phyloP scores from a whole-genome alignment of 2,329 filamentous ascomycete species.

The Paecilomyces variotii region DNA sequence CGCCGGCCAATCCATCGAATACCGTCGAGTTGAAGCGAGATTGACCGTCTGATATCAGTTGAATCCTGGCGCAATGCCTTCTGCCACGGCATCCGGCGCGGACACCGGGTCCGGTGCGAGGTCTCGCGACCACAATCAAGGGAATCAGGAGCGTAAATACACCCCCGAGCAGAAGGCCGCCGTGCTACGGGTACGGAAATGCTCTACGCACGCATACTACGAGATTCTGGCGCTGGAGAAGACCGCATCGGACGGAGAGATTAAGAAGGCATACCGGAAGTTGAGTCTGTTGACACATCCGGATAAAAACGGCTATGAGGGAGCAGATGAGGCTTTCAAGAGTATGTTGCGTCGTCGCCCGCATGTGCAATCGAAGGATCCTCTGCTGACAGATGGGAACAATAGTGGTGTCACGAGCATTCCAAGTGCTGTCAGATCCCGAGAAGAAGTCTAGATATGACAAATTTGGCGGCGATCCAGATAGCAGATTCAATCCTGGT shows the following conservation, averaged over 20 bases:
- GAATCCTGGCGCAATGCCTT: constrained; percentile 23
- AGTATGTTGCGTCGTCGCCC: constrained; percentile 39
- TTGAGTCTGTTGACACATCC: constrained; percentile 90
- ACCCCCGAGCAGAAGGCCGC: constrained; percentile 87
- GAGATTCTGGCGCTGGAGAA: constrained; percentile 75
- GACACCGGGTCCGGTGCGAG: constrained; percentile 31
- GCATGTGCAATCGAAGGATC: background rate
- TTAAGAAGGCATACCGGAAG: constrained; percentile 97
- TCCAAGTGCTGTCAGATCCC: constrained; percentile 84
- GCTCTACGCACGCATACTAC: constrained; percentile 82
- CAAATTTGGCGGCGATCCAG: constrained; percentile 82
- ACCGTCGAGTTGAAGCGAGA: background rate
- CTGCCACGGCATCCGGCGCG: constrained; percentile 40
- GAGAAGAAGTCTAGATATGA: constrained; percentile 90
- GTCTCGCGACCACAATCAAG: constrained; percentile 42
- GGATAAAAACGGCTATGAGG: constrained; percentile 94
- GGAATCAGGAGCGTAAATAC: constrained; percentile 52
- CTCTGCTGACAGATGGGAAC: constrained; percentile 1
- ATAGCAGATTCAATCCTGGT: constrained; percentile 66
- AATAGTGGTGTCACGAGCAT: constrained; percentile 78
- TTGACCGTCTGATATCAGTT: background rate
- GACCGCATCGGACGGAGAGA: constrained; percentile 66
- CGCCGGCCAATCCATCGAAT: background rate
- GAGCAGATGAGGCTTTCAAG: constrained; percentile 97
- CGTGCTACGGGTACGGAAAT: constrained; percentile 79